A percentile compares a stretch with the other conserved stretches of the same genome.
Conservation (phyloP, 805 yeast genomes). For the Lipomyces yamadae region DNA sequence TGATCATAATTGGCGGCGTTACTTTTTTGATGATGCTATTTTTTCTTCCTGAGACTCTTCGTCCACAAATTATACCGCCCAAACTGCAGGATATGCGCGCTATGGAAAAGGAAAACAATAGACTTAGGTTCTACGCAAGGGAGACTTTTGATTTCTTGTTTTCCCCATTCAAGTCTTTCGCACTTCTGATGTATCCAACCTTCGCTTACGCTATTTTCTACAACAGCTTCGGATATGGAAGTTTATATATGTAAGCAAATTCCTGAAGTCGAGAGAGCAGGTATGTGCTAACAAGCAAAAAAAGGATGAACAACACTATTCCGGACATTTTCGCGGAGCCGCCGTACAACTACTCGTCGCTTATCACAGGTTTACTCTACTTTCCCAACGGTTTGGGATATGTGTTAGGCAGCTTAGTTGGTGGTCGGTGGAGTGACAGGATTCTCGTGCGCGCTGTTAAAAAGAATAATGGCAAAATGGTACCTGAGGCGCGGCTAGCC, state of each 20-base stretch:
- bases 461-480: constrained; percentile 63
- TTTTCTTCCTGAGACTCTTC: constrained; percentile 78
- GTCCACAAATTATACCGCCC: constrained; percentile 49
- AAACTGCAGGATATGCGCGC: constrained; percentile 35
- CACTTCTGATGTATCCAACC: constrained; percentile 72
- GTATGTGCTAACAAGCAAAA: neutral
- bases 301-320: constrained; percentile 67
- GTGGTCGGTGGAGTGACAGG: constrained; percentile 79
- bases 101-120: constrained; percentile 10
- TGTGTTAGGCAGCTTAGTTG: constrained; percentile 73
- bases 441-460: constrained; percentile 58
- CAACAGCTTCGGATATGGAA: constrained; percentile 73
- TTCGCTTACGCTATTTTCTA: constrained; percentile 67
- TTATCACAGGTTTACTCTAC: constrained; percentile 74
- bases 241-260: constrained; percentile 56
- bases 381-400: constrained; percentile 84
- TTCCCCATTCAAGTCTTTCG: constrained; percentile 63
- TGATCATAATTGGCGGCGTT: constrained; percentile 68
- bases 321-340: constrained; percentile 61
- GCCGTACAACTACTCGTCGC: constrained; percentile 72
- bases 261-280: neutral
- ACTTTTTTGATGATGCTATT: constrained; percentile 57
- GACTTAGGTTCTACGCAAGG: constrained; percentile 6
- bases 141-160: constrained; percentile 54
- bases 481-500: constrained; percentile 80